Conservation (phyloP, 192 early-diverging fungal species). For the Funneliformis mosseae region DNA sequence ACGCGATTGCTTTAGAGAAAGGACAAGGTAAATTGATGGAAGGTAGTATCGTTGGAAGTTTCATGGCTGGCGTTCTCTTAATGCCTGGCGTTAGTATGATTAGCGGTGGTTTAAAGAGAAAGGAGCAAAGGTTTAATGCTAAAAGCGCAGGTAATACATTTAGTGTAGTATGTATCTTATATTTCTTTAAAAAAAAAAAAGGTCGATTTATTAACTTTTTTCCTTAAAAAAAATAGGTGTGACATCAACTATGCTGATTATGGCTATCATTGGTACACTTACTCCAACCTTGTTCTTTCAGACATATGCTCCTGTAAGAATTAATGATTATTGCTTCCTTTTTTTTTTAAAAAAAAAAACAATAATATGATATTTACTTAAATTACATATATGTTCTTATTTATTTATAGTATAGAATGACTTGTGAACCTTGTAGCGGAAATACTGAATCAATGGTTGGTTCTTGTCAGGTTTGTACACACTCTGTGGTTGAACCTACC, state of each 20-base stretch:
- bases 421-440: neutral
- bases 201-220: neutral
- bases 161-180: neutral
- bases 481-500: conserved; percentile 63
- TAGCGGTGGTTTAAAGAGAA: conserved; percentile 83
- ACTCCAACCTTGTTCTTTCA: conserved; percentile 95
- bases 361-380: no score
- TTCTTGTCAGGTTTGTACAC: conserved; percentile 67
- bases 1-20: conserved; percentile 83
- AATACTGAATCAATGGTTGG: neutral
- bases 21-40: conserved; percentile 88
- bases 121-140: conserved; percentile 94
- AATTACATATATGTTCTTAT: no score
- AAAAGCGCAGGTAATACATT: conserved; percentile 74
- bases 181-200: neutral
- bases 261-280: conserved; percentile 90
- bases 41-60: conserved; percentile 90
- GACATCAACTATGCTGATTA: conserved; percentile 93
- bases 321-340: neutral
- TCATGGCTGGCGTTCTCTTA: conserved; percentile 84
- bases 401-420: conserved; percentile 5
- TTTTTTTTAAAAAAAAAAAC: neutral
- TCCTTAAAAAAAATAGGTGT: conserved; percentile 64
- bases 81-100: conserved; percentile 96
- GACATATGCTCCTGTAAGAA: conserved; percentile 73